Base-by-base conservation (phyloP, 768 basidiomycete species). In the Boletus sp. region DNA sequence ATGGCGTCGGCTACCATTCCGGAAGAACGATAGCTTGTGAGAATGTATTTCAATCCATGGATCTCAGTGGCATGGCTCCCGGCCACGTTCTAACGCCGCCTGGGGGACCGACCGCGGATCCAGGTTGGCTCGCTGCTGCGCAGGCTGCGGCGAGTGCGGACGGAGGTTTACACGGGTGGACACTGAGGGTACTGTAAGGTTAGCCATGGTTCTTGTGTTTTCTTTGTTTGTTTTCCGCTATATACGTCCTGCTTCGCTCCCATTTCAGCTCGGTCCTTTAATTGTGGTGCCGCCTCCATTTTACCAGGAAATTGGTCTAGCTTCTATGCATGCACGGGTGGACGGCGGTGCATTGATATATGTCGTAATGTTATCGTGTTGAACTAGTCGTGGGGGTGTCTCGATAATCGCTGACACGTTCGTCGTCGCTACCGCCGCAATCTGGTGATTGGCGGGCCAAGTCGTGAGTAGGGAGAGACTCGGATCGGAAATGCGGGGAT, bases 1-100 rank as follows among this genome's bases (percentile, higher is more conserved):
- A 93, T 62, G 90, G 92, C n/a, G 84, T 93, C 30, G 91, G 91
- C 5, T 93, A 92, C 68, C 89, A 92, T 67, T 92, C 92, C 21
- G 90, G 90, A 35, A 82, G 90, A 57, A 88, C 87, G 40, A 83
- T 93, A 54, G 80, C 88, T 17, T 89, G 88, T 66, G 90, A 93
- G 67, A 88, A 88, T 64, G 80, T 88, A 17, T 88, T 90, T 70
- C 83, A 85, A 63, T 70, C 76, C 15, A 79, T 90, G 71, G 85
- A 88, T 64, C 74, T 90, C 46, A 75, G 77, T 32, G 75, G 72
- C 25, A 78, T 84, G 64, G 59, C 69, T 19, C 65, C 69, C 5
- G 78, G 74, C 1, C 77, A 75, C 60, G 74, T 79, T 43, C 70
- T 79, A 46, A 76, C 75, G 41, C 75, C 78, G 3, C 71, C 73